These are phyloP conservation scores for Suillus bovinus DNA, from an alignment of 768 basidiomycete species.

Conservation along the genomic window DNA sequence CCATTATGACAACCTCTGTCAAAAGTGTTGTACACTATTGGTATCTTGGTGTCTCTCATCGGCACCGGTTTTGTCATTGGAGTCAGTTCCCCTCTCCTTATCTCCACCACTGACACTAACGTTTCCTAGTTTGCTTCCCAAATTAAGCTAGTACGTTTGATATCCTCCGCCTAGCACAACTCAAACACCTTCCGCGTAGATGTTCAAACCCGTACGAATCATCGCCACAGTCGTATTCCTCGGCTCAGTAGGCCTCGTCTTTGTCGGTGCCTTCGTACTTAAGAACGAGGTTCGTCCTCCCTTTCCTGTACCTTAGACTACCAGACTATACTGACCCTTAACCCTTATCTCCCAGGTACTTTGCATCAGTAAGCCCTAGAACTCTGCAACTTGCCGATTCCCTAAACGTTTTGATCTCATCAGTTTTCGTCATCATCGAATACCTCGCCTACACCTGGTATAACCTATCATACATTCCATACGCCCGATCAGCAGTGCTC, in stretches of 20 bases:
- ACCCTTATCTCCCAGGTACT: conserved; percentile 47
- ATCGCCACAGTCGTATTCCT: conserved; percentile 80
- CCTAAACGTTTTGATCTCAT: not conserved
- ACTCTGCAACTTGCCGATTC: not conserved
- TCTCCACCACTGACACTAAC: not conserved
- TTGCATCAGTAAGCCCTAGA: conserved; percentile 53
- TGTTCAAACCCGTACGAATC: conserved; percentile 93
- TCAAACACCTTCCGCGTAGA: conserved; percentile 42
- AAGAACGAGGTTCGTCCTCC: conserved; percentile 54
- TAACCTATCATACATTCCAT: conserved; percentile 86
- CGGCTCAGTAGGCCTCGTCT: conserved; percentile 77
- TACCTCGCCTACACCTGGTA: conserved; percentile 94
- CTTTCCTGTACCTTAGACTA: not conserved
- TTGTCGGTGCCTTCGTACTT: conserved; percentile 83
- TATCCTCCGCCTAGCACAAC: not conserved
- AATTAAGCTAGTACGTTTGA: conserved; percentile 64
- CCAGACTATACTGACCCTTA: not conserved
- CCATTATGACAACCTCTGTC: conserved; percentile 7
- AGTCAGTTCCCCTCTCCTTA: conserved; percentile 46
- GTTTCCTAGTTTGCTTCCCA: conserved; percentile 69
- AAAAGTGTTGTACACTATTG: conserved; percentile 78
- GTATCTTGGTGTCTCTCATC: conserved; percentile 77
- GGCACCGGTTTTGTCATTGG: conserved; percentile 93
- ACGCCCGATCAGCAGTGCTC: conserved; percentile 74
- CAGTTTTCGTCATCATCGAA: conserved; percentile 90